Evolutionary conservation across 2,329 filamentous ascomycete genomes (phyloP).

Genomic region (Aspergillus glaucus): DNA sequence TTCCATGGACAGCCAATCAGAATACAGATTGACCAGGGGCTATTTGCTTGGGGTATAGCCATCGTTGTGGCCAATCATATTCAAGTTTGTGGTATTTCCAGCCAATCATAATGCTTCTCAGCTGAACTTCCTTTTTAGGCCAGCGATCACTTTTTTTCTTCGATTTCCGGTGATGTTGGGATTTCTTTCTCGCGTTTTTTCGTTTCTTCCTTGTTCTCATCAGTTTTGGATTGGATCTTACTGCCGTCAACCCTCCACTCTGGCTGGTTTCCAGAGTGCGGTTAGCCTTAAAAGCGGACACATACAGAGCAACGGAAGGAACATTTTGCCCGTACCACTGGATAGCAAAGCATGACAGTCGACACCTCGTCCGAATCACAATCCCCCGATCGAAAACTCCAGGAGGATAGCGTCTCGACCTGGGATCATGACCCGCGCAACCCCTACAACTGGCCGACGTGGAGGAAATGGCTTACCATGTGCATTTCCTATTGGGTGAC

Average conservation of each 20-base stretch:
- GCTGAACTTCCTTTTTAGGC: not conserved
- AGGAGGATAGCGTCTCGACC: not conserved
- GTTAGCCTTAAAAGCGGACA: not conserved
- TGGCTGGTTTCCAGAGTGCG: not conserved
- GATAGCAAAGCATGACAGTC: not conserved
- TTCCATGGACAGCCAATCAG: not conserved
- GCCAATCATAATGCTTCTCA: not conserved
- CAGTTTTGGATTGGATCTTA: not conserved
- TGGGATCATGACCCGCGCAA: slow-evolving; percentile 11
- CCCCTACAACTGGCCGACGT: slow-evolving; percentile 14
- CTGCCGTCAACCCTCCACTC: not conserved
- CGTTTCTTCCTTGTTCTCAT: not conserved
- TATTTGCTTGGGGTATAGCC: not conserved
- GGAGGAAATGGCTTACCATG: slow-evolving; percentile 14
- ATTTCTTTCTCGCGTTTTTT: not conserved
- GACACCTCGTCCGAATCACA: not conserved
- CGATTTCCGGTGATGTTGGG: not conserved
- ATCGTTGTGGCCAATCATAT: not conserved
- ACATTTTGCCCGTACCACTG: no score
- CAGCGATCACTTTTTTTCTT: not conserved
- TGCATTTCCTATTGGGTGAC: slow-evolving; percentile 12
- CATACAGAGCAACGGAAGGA: no score
- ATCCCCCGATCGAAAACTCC: not conserved
- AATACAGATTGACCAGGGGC: not conserved
- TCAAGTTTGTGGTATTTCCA: not conserved